These are phyloP conservation scores for Chaetomium olivaceum DNA, from an alignment of 2,329 filamentous ascomycete species.

Conservation along the genomic window DNA sequence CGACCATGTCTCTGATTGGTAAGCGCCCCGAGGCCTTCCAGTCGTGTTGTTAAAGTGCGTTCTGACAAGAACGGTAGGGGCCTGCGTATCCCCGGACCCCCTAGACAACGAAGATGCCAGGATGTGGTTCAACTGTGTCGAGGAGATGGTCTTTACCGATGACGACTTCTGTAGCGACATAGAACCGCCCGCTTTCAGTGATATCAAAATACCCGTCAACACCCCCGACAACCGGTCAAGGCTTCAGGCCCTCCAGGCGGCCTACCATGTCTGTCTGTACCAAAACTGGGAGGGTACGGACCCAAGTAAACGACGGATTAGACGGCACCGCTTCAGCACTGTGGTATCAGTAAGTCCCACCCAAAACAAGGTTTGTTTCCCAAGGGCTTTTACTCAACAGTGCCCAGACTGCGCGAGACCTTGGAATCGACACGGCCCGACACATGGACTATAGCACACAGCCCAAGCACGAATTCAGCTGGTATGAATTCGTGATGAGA, in stretches of 20 bases:
- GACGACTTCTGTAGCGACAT: constrained; percentile 39
- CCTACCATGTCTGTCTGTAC: constrained; percentile 42
- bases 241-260: constrained; percentile 41
- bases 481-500: constrained; percentile 37
- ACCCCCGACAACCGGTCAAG: constrained; percentile 31
- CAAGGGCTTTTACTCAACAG: constrained; percentile 1
- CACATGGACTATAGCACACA: constrained; percentile 35
- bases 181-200: constrained; percentile 26
- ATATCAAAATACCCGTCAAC: constrained; percentile 17
- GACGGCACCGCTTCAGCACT: constrained; percentile 39
- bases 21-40: background rate
- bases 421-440: constrained; percentile 35
- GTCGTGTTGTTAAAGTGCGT: background rate
- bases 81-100: constrained; percentile 37
- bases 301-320: constrained; percentile 39
- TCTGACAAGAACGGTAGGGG: constrained; percentile 28
- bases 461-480: constrained; percentile 37
- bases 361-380: background rate
- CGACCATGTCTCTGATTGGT: constrained; percentile 41
- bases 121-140: constrained; percentile 42
- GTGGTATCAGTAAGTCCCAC: constrained; percentile 39
- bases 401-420: constrained; percentile 36
- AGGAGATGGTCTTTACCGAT: constrained; percentile 42
- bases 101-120: constrained; percentile 38
- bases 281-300: constrained; percentile 44